These are phyloP conservation scores for Venturia effusa DNA, from an alignment of 2,329 filamentous ascomycete genomes.

Conservation along the genomic window DNA sequence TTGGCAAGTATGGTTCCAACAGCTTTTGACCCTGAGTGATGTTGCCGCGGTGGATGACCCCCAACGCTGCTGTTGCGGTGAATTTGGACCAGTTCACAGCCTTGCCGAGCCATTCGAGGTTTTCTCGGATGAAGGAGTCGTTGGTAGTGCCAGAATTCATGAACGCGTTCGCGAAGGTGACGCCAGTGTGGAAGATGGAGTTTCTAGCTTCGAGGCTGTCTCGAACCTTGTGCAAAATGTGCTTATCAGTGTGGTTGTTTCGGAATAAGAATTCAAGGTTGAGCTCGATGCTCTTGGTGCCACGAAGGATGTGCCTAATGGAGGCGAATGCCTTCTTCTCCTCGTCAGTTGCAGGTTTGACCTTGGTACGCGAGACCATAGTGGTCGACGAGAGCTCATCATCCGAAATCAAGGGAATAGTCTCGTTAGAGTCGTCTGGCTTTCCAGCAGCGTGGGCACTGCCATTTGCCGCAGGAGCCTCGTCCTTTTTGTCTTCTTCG, in stretches of 20 bases:
- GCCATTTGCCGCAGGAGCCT: constrained; percentile 30
- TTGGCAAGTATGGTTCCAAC: constrained; percentile 86
- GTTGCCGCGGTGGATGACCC: constrained; percentile 94
- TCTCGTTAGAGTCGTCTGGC: constrained; percentile 42
- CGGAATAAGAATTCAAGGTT: constrained; percentile 95
- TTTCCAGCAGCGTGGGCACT: constrained; percentile 23
- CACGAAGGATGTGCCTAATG: constrained; percentile 59
- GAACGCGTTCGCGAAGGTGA: constrained; percentile 96
- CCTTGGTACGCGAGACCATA: constrained; percentile 31
- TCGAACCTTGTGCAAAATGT: constrained; percentile 89
- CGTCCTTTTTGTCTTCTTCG: constrained; percentile 35
- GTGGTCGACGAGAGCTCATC: constrained; percentile 27
- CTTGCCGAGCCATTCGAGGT: constrained; percentile 95
- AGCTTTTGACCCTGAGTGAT: constrained; percentile 87
- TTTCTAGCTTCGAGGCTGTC: constrained; percentile 93
- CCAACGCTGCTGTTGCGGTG: constrained; percentile 88
- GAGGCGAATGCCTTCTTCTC: constrained; percentile 44
- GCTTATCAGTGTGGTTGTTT: constrained; percentile 86
- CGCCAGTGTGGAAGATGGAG: constrained; percentile 95
- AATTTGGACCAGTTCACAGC: constrained; percentile 99
- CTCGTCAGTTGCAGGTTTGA: constrained; percentile 35
- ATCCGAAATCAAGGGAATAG: constrained; percentile 47
- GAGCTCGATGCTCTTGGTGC: constrained; percentile 85
- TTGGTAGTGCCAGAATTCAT: constrained; percentile 99
- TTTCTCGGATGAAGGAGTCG: constrained; percentile 97